Evolutionary conservation across 345 rosid species (phyloP).

Genomic region (Triadica sebifera): DNA sequence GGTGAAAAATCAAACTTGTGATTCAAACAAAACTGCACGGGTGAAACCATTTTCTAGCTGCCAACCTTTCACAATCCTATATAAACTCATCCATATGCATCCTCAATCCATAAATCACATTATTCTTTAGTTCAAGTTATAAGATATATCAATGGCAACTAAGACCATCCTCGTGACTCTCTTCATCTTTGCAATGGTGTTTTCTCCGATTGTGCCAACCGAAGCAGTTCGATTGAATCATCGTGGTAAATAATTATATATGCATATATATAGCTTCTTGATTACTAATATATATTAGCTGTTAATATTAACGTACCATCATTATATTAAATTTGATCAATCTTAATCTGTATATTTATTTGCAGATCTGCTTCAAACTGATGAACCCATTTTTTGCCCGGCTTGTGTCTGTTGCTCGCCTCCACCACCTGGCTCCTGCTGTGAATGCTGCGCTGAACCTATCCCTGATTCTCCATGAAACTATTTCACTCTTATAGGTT

Average conservation of each 20-base stretch:
- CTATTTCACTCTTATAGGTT: background rate
- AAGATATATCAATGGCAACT: constrained; percentile 4
- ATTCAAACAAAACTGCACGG: background rate
- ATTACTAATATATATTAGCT: background rate
- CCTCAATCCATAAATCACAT: background rate
- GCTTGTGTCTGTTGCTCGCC: constrained; percentile 28
- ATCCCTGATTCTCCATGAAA: background rate
- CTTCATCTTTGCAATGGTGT: constrained; percentile 12
- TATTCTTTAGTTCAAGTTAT: too few relatives aligned
- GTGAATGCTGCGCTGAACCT: constrained; percentile 15
- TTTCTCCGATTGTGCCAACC: constrained; percentile 1
- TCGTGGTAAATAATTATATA: background rate
- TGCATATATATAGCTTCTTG: background rate
- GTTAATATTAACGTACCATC: too few relatives aligned
- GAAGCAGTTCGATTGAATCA: constrained; percentile 12
- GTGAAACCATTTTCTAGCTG: background rate
- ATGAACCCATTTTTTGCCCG: constrained; percentile 20
- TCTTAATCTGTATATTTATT: background rate
- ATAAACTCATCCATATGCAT: background rate
- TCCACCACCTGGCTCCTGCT: constrained; percentile 32
- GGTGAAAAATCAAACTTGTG: background rate
- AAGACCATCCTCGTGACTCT: constrained; percentile 7
- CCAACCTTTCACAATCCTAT: background rate
- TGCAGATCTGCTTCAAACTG: background rate
- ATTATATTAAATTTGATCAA: too few relatives aligned